Percentiles rank a stretch among this genome's conserved stretches.
phyloP scores from a whole-genome alignment of 2,329 filamentous ascomycete species.

The Proliferodiscus dingleyae region DNA sequence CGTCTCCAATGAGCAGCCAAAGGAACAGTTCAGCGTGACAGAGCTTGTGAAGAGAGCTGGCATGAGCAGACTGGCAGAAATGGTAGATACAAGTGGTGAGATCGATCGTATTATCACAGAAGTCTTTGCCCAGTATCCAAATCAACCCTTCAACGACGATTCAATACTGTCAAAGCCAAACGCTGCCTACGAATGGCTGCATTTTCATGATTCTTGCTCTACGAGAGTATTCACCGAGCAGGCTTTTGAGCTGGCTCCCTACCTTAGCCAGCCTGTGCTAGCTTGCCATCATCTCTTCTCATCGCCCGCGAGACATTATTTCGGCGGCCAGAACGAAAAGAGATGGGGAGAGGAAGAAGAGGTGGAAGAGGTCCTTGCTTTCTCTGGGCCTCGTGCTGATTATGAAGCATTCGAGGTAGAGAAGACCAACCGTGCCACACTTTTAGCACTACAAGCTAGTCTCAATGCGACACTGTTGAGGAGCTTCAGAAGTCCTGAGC shows the following conservation, averaged over 20 bases:
- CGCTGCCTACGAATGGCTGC: conserved; percentile 79
- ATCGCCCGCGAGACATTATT: conserved; percentile 47
- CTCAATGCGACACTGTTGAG: conserved; percentile 66
- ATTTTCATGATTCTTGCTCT: conserved; percentile 85
- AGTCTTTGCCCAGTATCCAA: conserved; percentile 81
- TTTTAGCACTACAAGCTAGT: conserved; percentile 72
- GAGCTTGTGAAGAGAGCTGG: conserved; percentile 68
- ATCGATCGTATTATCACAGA: conserved; percentile 75
- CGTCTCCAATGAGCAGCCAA: conserved; percentile 36
- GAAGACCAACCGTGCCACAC: conserved; percentile 70
- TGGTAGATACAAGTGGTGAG: conserved; percentile 76
- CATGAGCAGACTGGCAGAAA: conserved; percentile 67
- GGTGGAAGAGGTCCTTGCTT: conserved; percentile 58
- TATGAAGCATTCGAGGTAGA: conserved; percentile 75
- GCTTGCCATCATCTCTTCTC: conserved; percentile 92
- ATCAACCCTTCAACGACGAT: conserved; percentile 89
- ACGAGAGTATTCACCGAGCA: conserved; percentile 75
- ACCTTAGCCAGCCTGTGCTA: conserved; percentile 79
- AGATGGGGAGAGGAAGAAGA: conserved; percentile 39
- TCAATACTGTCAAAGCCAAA: conserved; percentile 83
- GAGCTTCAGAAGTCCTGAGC: conserved; percentile 72
- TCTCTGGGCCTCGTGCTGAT: conserved; percentile 76
- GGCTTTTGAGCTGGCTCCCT: conserved; percentile 87
- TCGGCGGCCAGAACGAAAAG: conserved; percentile 43
- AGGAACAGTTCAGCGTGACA: conserved; percentile 61